Evolutionary conservation across 1,284 basidiomycete species (phyloP), one percentile per base, ranked within the genome.

Genomic region (Microbotryum violaceum): DNA sequence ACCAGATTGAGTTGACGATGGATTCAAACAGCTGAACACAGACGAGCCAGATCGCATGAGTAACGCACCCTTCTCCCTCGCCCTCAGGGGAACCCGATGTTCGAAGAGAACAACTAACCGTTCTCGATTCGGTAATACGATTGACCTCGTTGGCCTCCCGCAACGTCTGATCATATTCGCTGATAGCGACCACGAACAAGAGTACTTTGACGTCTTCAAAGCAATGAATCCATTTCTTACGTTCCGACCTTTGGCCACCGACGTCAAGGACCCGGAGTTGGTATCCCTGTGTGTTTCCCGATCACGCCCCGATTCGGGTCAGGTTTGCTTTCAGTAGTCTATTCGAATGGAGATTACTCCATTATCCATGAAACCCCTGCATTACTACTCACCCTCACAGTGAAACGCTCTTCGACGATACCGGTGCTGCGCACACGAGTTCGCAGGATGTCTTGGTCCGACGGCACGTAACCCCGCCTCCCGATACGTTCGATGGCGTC

Each of bases 391-490:
- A 42, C 37, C 37, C 37, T 42, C 37, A 42, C 37, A 42, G 37
- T 10, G 21, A 62, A 62, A 27, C 33, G 23, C 44, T 66, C 64
- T 45, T 68, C 64, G 33, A 56, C 54, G 27, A 68, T 68, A 0
- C 67, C 67, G 8, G 61, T 64, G 8, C 47, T 52, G 4, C 67
- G 55, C 23, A 76, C 75, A n/a, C 75, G 72, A 27, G 75, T 74
- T 44, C 74, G 69, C 6, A 76, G 63, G 25, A 76, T 74, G 56
- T 76, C 75, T 56, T 75, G 71, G 57, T 76, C 75, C 8, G 71
- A 73, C 1, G 75, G 75, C 20, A 71, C 49, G 66, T 74, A 76
- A 33, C 64, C 61, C n/a, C 66, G 70, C 5, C 61, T 63, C 16
- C 70, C 75, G 60, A 75, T 72, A 9, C 75, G 69, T 7, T 63